Conservation (phyloP, 768 basidiomycete species). For the Boletales sp. region DNA sequence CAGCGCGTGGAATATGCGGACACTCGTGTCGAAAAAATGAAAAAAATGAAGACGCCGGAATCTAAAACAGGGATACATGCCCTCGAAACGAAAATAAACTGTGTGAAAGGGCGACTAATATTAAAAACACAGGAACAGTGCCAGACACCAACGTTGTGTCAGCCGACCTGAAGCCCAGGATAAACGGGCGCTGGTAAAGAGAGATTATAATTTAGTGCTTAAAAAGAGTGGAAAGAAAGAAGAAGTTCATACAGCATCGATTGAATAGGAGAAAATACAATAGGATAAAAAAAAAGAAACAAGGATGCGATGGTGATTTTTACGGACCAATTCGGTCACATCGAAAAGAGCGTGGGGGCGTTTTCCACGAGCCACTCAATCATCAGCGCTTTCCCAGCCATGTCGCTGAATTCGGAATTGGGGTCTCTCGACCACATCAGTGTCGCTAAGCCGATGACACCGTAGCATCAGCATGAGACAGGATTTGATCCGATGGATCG, state of each 20-base stretch:
- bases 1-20: neutral
- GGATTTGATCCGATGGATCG: neutral
- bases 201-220: conserved; percentile 20
- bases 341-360: conserved; percentile 52
- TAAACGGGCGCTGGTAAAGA: neutral
- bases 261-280: conserved; percentile 23
- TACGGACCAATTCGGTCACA: neutral
- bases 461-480: neutral
- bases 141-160: neutral
- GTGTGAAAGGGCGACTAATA: neutral
- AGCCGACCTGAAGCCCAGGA: conserved; percentile 7
- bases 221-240: neutral
- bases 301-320: neutral
- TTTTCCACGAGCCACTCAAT: conserved; percentile 96
- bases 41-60: too few relatives aligned
- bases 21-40: neutral
- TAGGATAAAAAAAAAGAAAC: conserved; percentile 19
- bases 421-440: conserved; percentile 88
- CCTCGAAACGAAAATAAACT: neutral
- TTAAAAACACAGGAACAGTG: too few relatives aligned
- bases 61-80: neutral
- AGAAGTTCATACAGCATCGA: conserved; percentile 9
- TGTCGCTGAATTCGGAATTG: conserved; percentile 90
- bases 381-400: conserved; percentile 92
- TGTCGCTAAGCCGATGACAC: conserved; percentile 57